Percentiles rank a stretch among this genome's conserved stretches.
Evolutionary conservation across 2,329 filamentous ascomycete genomes (phyloP).

Genomic region (Colletotrichum lini): DNA sequence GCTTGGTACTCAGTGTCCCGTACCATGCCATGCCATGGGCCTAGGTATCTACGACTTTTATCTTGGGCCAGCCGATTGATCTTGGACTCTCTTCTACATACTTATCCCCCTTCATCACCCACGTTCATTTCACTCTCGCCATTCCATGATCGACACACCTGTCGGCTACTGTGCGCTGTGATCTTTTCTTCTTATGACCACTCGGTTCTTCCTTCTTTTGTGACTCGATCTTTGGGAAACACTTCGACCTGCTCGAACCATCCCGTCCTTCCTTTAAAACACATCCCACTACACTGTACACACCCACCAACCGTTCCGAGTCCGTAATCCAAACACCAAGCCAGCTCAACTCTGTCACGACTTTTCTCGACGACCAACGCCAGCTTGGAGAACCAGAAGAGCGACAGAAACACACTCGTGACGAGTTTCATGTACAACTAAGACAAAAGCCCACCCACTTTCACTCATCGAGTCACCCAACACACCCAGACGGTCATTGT

Average conservation of each 20-base stretch:
- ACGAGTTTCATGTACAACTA: conserved; percentile 54
- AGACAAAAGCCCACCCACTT: conserved; percentile 32
- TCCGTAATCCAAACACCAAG: conserved; percentile 50
- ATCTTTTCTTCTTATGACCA: conserved; percentile 63
- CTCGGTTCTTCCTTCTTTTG: conserved; percentile 66
- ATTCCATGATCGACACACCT: conserved; percentile 64
- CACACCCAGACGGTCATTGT: conserved; percentile 39
- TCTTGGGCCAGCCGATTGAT: conserved; percentile 54
- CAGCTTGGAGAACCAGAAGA: conserved; percentile 32
- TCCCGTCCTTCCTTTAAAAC: conserved; percentile 61
- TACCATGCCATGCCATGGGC: conserved; percentile 41
- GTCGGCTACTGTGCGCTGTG: conserved; percentile 60
- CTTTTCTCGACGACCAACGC: conserved; percentile 46
- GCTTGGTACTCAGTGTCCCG: conserved; percentile 36
- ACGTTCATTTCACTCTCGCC: conserved; percentile 54
- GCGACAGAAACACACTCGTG: conserved; percentile 41
- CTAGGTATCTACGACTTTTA: conserved; percentile 56
- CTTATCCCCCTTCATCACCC: conserved; percentile 66
- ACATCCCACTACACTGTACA: conserved; percentile 31
- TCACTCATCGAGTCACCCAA: conserved; percentile 42
- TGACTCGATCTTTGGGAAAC: conserved; percentile 62
- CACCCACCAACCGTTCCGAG: conserved; percentile 38
- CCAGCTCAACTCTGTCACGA: conserved; percentile 47
- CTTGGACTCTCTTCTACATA: conserved; percentile 63
- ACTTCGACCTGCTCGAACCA: conserved; percentile 50